Evolutionary conservation across 495 filamentous ascomycete genomes (phyloP).

Genomic region (Penicillium goetzii): DNA sequence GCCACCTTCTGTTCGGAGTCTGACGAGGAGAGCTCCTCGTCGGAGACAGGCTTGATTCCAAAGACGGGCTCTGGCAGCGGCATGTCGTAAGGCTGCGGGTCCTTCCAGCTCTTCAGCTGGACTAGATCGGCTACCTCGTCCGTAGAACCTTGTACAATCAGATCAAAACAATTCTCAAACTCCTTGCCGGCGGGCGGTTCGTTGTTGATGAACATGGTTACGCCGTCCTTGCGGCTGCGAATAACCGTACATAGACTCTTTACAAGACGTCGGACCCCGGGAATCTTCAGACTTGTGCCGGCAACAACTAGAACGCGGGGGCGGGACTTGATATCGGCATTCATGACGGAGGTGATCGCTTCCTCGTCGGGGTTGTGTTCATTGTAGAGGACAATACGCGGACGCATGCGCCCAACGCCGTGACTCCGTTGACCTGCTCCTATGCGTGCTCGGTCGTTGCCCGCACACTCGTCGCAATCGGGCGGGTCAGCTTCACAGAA

Average conservation of each 20-base stretch:
- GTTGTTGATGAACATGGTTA: slow-evolving; percentile 93
- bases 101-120: slow-evolving; percentile 76
- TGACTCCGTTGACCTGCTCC: slow-evolving; percentile 90
- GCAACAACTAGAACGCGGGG: slow-evolving; percentile 94
- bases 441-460: slow-evolving; percentile 73
- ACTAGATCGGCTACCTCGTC: slow-evolving; percentile 83
- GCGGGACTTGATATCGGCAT: slow-evolving; percentile 77
- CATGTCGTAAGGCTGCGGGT: slow-evolving; percentile 33
- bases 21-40: slow-evolving; percentile 43
- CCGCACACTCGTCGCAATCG: slow-evolving; percentile 74
- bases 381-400: slow-evolving; percentile 95
- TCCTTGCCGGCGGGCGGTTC: slow-evolving; percentile 81
- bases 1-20: slow-evolving; percentile 45
- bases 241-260: slow-evolving; percentile 86
- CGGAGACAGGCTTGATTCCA: slow-evolving; percentile 13
- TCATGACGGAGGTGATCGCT: slow-evolving; percentile 88
- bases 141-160: slow-evolving; percentile 83
- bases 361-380: slow-evolving; percentile 96
- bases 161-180: slow-evolving; percentile 88
- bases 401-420: slow-evolving; percentile 86
- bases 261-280: slow-evolving; percentile 85
- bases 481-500: slow-evolving; percentile 87
- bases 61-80: slow-evolving; percentile 32
- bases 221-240: slow-evolving; percentile 77
- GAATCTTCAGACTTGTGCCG: slow-evolving; percentile 93